Percentiles rank a stretch among this genome's conserved stretches.
Evolutionary conservation across 495 filamentous ascomycete genomes (phyloP).

Genomic region (Cetradonia linearis): DNA sequence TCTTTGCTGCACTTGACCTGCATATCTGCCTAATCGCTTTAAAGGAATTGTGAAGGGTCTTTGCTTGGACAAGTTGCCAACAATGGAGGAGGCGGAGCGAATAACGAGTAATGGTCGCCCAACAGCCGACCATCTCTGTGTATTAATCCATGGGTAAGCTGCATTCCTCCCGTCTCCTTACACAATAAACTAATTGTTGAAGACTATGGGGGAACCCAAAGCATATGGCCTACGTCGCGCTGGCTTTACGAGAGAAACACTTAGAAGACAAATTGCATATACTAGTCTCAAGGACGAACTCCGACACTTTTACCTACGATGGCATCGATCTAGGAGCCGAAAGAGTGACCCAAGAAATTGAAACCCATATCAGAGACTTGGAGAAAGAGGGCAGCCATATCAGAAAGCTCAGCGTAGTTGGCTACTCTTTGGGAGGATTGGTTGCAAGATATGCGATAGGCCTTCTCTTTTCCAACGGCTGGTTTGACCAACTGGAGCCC

Average conservation of each 20-base stretch:
- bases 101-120: constrained; percentile 7
- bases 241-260: constrained; percentile 54
- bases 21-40: background rate
- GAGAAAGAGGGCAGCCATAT: constrained; percentile 55
- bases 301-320: constrained; percentile 82
- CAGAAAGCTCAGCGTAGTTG: constrained; percentile 72
- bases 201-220: constrained; percentile 88
- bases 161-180: constrained; percentile 5
- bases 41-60: background rate
- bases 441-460: constrained; percentile 83
- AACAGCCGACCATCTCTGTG: constrained; percentile 65
- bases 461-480: constrained; percentile 66
- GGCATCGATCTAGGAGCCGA: constrained; percentile 88
- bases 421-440: constrained; percentile 79
- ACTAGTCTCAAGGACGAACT: constrained; percentile 67
- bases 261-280: constrained; percentile 58
- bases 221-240: constrained; percentile 65
- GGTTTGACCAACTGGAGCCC: constrained; percentile 67
- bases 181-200: constrained; percentile 9
- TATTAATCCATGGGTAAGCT: constrained; percentile 82
- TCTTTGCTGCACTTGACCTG: background rate
- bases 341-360: constrained; percentile 78
- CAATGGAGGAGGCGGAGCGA: constrained; percentile 15
- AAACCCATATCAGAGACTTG: constrained; percentile 64
- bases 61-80: background rate